phyloP scores from a whole-genome alignment of 1,284 basidiomycete genomes.

The Marasmius oreades region DNA sequence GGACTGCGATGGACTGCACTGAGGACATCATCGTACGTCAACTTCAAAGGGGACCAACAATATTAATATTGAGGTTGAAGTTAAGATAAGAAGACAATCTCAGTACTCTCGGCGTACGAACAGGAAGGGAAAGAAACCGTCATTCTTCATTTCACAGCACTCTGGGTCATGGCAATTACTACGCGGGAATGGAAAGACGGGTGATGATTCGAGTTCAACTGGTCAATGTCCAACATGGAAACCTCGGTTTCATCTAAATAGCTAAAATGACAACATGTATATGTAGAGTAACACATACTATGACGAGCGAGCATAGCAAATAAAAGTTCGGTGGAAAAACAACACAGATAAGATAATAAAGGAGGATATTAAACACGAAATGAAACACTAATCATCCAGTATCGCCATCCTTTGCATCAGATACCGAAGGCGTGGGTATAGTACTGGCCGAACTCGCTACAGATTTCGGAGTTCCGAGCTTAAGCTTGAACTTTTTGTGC shows the following conservation, averaged over 20 bases:
- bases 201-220: too few relatives aligned
- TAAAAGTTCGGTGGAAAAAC: background rate
- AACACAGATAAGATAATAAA: background rate
- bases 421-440: slow-evolving; percentile 43
- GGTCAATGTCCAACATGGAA: too few relatives aligned
- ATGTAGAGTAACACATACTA: slow-evolving; percentile 4
- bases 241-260: background rate
- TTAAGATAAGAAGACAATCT: too few relatives aligned
- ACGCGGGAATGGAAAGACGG: too few relatives aligned
- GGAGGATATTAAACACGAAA: background rate
- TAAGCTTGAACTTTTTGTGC: slow-evolving; percentile 72
- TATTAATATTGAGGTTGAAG: too few relatives aligned
- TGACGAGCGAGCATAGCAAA: background rate
- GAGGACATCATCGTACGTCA: background rate
- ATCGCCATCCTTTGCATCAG: slow-evolving; percentile 70
- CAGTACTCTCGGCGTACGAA: too few relatives aligned
- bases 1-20: background rate
- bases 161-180: too few relatives aligned
- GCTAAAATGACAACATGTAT: slow-evolving; percentile 3
- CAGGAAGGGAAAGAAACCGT: too few relatives aligned
- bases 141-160: too few relatives aligned
- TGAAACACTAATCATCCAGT: slow-evolving; percentile 43
- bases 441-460: background rate
- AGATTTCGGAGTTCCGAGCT: slow-evolving; percentile 41
- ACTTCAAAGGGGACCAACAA: background rate